These are phyloP conservation scores for Rhytidhysteron rufulum DNA, from an alignment of 2,329 filamentous ascomycete genomes.

Conservation along the genomic window DNA sequence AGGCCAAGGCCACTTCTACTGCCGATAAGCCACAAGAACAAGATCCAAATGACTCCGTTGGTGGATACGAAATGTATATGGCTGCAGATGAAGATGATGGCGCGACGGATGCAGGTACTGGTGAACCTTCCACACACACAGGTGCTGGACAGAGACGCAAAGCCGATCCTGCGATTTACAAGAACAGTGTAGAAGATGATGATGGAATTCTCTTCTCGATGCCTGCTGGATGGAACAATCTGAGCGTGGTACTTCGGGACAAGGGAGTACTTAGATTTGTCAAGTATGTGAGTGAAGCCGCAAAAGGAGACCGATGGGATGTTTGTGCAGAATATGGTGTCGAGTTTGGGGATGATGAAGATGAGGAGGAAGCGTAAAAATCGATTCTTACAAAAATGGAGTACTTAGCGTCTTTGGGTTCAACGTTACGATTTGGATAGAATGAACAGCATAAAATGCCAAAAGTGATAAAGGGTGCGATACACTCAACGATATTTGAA, in stretches of 20 bases:
- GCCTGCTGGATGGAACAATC: slow-evolving; percentile 77
- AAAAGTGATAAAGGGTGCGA: no score
- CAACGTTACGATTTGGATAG: no score
- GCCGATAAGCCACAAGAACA: slow-evolving; percentile 30
- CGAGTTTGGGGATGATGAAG: slow-evolving; percentile 51
- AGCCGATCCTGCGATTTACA: slow-evolving; percentile 80
- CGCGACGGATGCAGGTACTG: slow-evolving; percentile 26
- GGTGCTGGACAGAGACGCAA: slow-evolving; percentile 46
- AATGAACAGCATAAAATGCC: no score
- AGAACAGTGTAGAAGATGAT: slow-evolving; percentile 61
- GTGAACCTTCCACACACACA: slow-evolving; percentile 35
- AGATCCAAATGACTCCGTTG: slow-evolving; percentile 56
- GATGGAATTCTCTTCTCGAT: slow-evolving; percentile 68
- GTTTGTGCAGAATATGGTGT: slow-evolving; percentile 76
- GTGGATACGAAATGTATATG: slow-evolving; percentile 90
- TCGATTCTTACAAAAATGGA: no score
- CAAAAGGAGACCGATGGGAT: slow-evolving; percentile 90
- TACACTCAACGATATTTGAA: no score
- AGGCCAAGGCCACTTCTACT: slow-evolving; percentile 18
- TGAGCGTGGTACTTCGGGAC: slow-evolving; percentile 87
- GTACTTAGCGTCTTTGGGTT: no score
- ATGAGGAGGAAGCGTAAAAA: slow-evolving; percentile 38
- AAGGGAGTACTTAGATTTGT: slow-evolving; percentile 85
- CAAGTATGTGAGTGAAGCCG: slow-evolving; percentile 84
- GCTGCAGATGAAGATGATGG: slow-evolving; percentile 66